Evolutionary conservation across 2,329 filamentous ascomycete genomes (phyloP).

Genomic region (Xylariales sp.): DNA sequence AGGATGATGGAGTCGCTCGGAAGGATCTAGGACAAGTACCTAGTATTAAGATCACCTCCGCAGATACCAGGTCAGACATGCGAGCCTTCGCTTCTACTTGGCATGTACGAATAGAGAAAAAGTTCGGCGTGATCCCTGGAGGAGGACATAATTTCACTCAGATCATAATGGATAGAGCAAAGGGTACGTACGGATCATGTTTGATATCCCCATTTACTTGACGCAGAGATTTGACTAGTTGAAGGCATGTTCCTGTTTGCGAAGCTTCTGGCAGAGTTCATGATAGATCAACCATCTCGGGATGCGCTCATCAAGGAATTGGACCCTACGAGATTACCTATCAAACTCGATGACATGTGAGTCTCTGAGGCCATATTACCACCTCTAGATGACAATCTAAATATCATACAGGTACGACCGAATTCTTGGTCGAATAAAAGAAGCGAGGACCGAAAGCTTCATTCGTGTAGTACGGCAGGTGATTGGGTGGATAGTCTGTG

Average conservation of each 20-base stretch:
- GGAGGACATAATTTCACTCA: background rate
- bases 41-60: conserved; percentile 14
- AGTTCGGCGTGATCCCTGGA: background rate
- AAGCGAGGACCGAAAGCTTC: background rate
- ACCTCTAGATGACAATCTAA: conserved; percentile 4
- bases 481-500: conserved; percentile 31
- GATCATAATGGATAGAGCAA: background rate
- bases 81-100: background rate
- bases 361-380: conserved; percentile 22
- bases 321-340: conserved; percentile 14
- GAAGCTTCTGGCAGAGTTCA: background rate
- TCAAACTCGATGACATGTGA: conserved; percentile 18
- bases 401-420: background rate
- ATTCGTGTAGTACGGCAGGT: conserved; percentile 16
- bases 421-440: background rate
- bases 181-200: background rate
- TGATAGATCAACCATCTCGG: conserved; percentile 11
- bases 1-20: conserved; percentile 27
- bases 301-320: conserved; percentile 17
- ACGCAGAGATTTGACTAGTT: background rate
- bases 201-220: too few species aligned
- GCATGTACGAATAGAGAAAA: background rate
- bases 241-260: background rate
- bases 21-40: conserved; percentile 20
- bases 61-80: background rate